Base-by-base conservation (phyloP, 192 early-diverging fungal genomes). In the Coemansia sp. region DNA sequence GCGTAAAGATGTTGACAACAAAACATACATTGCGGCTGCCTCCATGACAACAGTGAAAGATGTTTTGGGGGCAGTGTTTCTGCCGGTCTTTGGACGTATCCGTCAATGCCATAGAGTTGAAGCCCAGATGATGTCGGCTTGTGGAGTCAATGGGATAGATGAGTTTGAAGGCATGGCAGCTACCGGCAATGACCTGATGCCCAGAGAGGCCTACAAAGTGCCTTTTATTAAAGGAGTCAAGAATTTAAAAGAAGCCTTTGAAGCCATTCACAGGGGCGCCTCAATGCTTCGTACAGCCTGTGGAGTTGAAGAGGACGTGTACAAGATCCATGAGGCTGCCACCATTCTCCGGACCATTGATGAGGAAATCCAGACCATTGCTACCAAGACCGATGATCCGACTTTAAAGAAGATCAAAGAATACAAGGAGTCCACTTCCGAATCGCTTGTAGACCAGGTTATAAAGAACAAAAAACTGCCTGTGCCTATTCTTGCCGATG, bases 401-500 rank as follows among this genome's bases (percentile, higher is more conserved):
- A 26, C 23, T 4, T 3, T 26, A 4, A 26, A 26, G 23, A 26
- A 26, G 23, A 26, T 26, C 23, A 26, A 26, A 26, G 23, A 26
- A 4, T 26, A 26, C 23, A 26, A 26, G 23, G 23, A 26, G 23
- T 1, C 23, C 23, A 26, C 23, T 26, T 26, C 23, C 2, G 23
- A 26, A 26, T 26, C 11, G 4, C 31, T 56, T 5, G 15, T 57
- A 12, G n/a, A 38, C 3, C 30, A 57, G 36, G 10, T 19, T 6
- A 19, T 48, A 4, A 5, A 19, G 19, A 10, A 23, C 8, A 18
- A 47, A 18, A 84, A 92, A 49, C 73, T 98, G 15, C 94, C 94
- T 18, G 92, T 98, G 53, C 93, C 94, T 64, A 89, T 96, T 78
- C 97, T 96, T 81, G 94, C 94, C 53, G 88, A 91, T 30, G 96